These are phyloP conservation scores for Lichtheimia corymbifera DNA, from an alignment of 371 early-diverging fungal genomes.

Conservation along the genomic window DNA sequence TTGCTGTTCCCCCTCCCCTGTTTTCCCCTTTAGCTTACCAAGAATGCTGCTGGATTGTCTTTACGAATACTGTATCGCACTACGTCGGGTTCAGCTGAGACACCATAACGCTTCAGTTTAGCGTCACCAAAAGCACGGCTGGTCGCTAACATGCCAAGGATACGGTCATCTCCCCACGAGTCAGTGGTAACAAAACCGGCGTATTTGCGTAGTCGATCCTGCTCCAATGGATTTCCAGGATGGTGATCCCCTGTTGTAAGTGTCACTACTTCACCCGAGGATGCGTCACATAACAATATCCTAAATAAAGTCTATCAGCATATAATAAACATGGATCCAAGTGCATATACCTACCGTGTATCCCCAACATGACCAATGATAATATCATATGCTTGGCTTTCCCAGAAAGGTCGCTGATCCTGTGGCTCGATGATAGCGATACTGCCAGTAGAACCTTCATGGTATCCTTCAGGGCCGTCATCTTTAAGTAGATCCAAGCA, in stretches of 20 bases:
- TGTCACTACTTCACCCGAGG: conserved; percentile 50
- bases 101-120: conserved; percentile 71
- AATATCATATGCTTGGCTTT: conserved; percentile 54
- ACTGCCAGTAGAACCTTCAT: conserved; percentile 65
- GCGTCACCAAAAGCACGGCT: conserved; percentile 78
- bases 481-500: conserved; percentile 33
- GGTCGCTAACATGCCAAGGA: conserved; percentile 70
- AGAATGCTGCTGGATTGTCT: conserved; percentile 47
- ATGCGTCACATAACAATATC: conserved; percentile 59
- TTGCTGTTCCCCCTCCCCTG: neutral
- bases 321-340: neutral
- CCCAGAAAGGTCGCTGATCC: conserved; percentile 61
- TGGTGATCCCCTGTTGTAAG: conserved; percentile 67
- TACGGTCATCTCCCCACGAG: conserved; percentile 79
- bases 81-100: conserved; percentile 76
- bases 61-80: conserved; percentile 37
- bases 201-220: conserved; percentile 57
- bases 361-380: conserved; percentile 68
- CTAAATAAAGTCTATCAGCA: neutral
- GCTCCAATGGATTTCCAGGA: conserved; percentile 59
- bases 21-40: conserved; percentile 20
- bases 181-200: conserved; percentile 70
- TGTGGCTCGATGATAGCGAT: conserved; percentile 59
- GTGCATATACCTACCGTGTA: conserved; percentile 31
- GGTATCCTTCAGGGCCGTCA: conserved; percentile 18